Conservation (phyloP, 306 rosid genomes). For the Dryas octopetala region DNA sequence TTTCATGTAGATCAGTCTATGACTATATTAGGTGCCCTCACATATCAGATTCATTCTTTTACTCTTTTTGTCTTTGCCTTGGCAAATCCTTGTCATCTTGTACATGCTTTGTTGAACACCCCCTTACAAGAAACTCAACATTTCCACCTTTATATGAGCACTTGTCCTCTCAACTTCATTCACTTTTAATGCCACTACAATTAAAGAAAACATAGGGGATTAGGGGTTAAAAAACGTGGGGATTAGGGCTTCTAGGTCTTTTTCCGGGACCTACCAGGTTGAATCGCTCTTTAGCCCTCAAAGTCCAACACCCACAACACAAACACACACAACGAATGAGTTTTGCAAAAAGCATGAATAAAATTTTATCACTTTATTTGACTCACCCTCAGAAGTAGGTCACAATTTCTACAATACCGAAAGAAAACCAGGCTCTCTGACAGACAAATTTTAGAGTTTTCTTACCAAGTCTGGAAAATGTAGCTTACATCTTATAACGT, state of each 20-base stretch:
- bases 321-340: too few species aligned
- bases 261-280: too few species aligned
- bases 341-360: neutral
- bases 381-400: neutral
- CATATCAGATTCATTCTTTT: neutral
- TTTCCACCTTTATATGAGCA: neutral
- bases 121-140: neutral
- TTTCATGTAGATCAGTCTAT: too few species aligned
- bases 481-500: neutral
- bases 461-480: neutral
- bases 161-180: neutral
- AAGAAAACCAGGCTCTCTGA: neutral
- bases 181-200: neutral
- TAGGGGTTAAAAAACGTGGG: too few species aligned
- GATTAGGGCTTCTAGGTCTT: too few species aligned
- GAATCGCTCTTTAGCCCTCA: too few species aligned
- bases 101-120: slow-evolving; percentile 6
- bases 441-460: neutral
- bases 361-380: neutral
- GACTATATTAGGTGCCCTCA: too few species aligned
- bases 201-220: neutral
- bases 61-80: neutral
- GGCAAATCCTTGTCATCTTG: neutral
- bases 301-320: too few species aligned
- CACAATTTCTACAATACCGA: too few species aligned